A percentile compares a stretch with the other conserved stretches of the same genome.
phyloP scores from a whole-genome alignment of 306 rosid species.

The Dicorynia guianensis region DNA sequence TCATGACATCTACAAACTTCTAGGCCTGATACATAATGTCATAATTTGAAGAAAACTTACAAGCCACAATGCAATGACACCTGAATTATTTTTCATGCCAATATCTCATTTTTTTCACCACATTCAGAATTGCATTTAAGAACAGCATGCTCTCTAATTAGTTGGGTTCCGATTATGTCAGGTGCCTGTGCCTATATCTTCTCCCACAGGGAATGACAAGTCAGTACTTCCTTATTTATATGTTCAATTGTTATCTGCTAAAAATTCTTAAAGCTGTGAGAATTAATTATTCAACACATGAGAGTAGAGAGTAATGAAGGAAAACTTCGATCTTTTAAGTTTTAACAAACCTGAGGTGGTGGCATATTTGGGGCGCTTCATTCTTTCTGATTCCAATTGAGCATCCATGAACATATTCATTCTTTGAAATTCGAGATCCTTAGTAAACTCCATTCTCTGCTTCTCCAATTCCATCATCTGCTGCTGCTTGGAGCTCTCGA shows the following conservation, averaged over 20 bases:
- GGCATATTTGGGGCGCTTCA: slow-evolving; percentile 44
- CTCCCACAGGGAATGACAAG: not conserved
- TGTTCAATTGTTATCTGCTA: not conserved
- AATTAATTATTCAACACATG: not conserved
- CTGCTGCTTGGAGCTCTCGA: slow-evolving; percentile 53
- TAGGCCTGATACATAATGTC: not conserved
- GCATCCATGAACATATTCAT: slow-evolving; percentile 60
- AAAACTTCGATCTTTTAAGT: not conserved
- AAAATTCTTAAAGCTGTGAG: not conserved
- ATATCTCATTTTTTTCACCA: not conserved
- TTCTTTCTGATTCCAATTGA: slow-evolving; percentile 53
- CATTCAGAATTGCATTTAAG: not conserved
- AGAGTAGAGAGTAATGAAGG: not conserved
- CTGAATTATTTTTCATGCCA: not conserved
- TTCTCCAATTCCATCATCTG: slow-evolving; percentile 60
- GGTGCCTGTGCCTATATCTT: not conserved
- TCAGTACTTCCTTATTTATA: not conserved
- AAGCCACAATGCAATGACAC: not conserved
- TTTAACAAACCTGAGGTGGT: not conserved
- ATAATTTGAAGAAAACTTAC: not conserved
- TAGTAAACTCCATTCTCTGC: slow-evolving; percentile 60
- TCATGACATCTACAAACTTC: not conserved
- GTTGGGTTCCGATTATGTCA: not conserved
- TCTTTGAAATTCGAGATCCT: slow-evolving; percentile 57
- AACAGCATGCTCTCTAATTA: not conserved